Evolutionary conservation across 352 stramenopile genomes (phyloP), one percentile per base, ranked within the genome.

Genomic region (Pythium phragmitis): DNA sequence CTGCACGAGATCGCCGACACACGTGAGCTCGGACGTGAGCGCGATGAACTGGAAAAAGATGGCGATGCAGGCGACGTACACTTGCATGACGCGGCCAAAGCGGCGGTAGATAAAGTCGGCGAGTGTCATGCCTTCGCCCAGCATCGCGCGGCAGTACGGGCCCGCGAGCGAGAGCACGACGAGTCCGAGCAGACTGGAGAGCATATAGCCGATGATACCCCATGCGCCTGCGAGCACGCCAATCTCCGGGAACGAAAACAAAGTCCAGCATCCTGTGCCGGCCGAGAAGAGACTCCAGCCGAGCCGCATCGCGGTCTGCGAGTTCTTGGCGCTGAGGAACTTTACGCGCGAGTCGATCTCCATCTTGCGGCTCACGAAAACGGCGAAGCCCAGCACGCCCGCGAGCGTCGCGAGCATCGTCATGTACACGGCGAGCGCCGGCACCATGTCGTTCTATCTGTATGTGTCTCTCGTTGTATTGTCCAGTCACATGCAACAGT

Each of bases 41-140:
- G 78, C 91, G 71, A 92, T 88, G 57, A 92, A 89, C 71, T 92
- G 84, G 76, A 87, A 91, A 51, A 92, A 91, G 37, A 90, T 69
- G n/a, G 84, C 77, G 53, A 91, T 82, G 60, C 85, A 66, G 12
- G 72, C 69, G 30, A 89, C 69, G 70, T 89, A 89, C 13, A 82
- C 64, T 43, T 92, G 81, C 79, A 89, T 88, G 19, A 73, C 45
- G 47, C 79, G 77, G 30, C 81, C 81, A 57, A 87, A 92, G 33
- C 81, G 78, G 39, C 84, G 74, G 70, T 70, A 65, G 47, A 87
- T 73, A 36, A 86, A 87, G 65, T 92, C 81, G 30, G 76, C 88
- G 69, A 92, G 76, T 46, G 81, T 92, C 41, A 90, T 72, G 48
- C 85, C 85, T 1, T 89, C 79, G 19, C 84, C 80, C 21, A 92